These are phyloP conservation scores for Albizia julibrissin DNA, from an alignment of 306 rosid species.

Conservation along the genomic window DNA sequence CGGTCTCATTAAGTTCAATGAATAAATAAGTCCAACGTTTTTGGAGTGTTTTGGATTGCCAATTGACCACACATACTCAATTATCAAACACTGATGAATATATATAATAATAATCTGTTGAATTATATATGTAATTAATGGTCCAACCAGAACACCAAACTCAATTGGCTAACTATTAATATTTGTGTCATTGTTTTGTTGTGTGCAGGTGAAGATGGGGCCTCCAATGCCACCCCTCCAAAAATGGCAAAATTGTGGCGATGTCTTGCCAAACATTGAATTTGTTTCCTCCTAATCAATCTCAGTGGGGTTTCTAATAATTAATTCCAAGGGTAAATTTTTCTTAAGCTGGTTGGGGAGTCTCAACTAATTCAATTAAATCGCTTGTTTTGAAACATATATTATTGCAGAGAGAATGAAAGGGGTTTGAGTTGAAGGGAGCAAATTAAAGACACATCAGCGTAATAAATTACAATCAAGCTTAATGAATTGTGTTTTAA, in stretches of 20 bases:
- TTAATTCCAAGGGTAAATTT: not conserved
- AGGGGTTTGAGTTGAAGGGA: not conserved
- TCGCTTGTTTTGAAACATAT: not conserved
- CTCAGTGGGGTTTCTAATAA: constrained; percentile 1
- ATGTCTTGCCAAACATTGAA: constrained; percentile 21
- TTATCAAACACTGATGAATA: no score
- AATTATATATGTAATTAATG: not conserved
- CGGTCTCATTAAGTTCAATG: not conserved
- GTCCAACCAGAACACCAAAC: constrained; percentile 39
- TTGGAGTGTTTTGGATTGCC: not conserved
- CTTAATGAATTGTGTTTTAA: not conserved
- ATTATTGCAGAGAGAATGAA: no score
- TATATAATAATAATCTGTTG: no score
- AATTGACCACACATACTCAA: not conserved
- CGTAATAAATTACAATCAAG: not conserved
- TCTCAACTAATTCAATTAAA: not conserved
- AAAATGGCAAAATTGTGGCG: not conserved
- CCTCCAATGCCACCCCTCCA: not conserved
- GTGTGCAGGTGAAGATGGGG: constrained; percentile 18
- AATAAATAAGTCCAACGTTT: not conserved
- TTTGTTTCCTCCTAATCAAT: not conserved
- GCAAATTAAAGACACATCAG: not conserved
- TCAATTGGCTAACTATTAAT: constrained; percentile 27
- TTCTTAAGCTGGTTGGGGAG: not conserved
- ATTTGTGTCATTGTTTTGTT: not conserved